These are phyloP conservation scores for Pleurotus eryngii DNA, from an alignment of 768 basidiomycete genomes.

Conservation along the genomic window DNA sequence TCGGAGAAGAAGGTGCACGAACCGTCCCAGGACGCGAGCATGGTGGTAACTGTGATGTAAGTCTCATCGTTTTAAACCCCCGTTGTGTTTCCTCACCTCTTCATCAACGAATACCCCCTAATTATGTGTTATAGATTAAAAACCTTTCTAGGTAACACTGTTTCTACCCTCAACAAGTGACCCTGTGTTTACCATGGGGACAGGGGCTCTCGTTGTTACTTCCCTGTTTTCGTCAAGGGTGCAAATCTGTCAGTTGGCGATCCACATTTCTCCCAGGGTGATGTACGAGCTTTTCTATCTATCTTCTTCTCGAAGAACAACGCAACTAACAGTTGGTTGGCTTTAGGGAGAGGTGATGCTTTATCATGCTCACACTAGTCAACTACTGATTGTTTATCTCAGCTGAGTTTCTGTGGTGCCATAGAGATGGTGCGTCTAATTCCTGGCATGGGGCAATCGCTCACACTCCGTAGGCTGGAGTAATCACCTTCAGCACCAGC, in stretches of 20 bases:
- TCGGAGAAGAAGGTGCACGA: slow-evolving; percentile 64
- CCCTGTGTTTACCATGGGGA: background rate
- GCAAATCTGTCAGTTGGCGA: slow-evolving; percentile 72
- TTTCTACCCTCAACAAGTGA: background rate
- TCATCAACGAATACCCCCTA: too few species aligned
- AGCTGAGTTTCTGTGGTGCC: slow-evolving; percentile 75
- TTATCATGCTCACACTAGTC: background rate
- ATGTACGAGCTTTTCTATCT: slow-evolving; percentile 32
- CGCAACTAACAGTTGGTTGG: background rate
- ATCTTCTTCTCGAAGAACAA: background rate
- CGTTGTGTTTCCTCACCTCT: too few species aligned
- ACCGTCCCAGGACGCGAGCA: slow-evolving; percentile 79
- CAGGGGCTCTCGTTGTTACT: slow-evolving; percentile 68
- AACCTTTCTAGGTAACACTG: slow-evolving; percentile 55
- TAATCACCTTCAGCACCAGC: slow-evolving; percentile 68
- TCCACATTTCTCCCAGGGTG: slow-evolving; percentile 78
- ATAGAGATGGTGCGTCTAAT: slow-evolving; percentile 60
- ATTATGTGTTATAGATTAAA: slow-evolving; percentile 70
- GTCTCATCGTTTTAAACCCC: slow-evolving; percentile 14
- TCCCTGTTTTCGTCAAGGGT: slow-evolving; percentile 74
- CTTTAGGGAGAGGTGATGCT: slow-evolving; percentile 51
- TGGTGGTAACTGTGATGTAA: slow-evolving; percentile 73
- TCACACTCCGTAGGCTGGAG: slow-evolving; percentile 46
- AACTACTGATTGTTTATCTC: background rate
- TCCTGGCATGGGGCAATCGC: too few species aligned